Conservation (phyloP, 768 basidiomycete genomes). For the Termitomyces sp. region DNA sequence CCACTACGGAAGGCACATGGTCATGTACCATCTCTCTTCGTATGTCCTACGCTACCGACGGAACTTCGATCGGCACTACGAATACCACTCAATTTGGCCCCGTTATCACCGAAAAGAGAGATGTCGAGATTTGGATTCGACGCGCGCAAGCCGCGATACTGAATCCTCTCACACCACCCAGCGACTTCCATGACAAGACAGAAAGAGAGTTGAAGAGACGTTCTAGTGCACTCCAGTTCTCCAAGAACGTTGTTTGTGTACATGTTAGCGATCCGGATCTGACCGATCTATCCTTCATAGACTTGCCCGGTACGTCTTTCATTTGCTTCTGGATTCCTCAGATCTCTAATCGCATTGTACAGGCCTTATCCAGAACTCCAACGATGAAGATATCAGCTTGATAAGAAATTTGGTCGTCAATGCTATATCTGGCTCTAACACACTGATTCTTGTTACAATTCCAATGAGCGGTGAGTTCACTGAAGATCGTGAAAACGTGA, state of each 20-base stretch:
- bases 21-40: constrained; percentile 39
- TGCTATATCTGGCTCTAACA: constrained; percentile 43
- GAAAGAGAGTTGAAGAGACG: constrained; percentile 16
- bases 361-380: constrained; percentile 55
- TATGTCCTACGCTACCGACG: constrained; percentile 14
- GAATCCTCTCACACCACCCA: constrained; percentile 28
- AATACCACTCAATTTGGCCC: constrained; percentile 32
- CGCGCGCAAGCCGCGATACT: constrained; percentile 58
- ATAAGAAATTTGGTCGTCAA: constrained; percentile 42
- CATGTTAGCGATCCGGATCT: constrained; percentile 36
- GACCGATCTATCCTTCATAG: constrained; percentile 47
- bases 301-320: constrained; percentile 41
- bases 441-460: constrained; percentile 59
- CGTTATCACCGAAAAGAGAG: constrained; percentile 28
- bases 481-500: background rate
- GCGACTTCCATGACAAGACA: constrained; percentile 20
- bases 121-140: constrained; percentile 48
- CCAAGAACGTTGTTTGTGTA: constrained; percentile 44
- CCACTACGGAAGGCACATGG: constrained; percentile 30
- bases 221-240: constrained; percentile 27
- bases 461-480: constrained; percentile 50
- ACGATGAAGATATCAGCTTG: constrained; percentile 32
- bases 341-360: constrained; percentile 8
- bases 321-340: constrained; percentile 10
- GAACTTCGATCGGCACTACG: constrained; percentile 13